Evolutionary conservation across 805 yeast genomes (phyloP).

Genomic region (Saccharomycopsis synnaedendra): DNA sequence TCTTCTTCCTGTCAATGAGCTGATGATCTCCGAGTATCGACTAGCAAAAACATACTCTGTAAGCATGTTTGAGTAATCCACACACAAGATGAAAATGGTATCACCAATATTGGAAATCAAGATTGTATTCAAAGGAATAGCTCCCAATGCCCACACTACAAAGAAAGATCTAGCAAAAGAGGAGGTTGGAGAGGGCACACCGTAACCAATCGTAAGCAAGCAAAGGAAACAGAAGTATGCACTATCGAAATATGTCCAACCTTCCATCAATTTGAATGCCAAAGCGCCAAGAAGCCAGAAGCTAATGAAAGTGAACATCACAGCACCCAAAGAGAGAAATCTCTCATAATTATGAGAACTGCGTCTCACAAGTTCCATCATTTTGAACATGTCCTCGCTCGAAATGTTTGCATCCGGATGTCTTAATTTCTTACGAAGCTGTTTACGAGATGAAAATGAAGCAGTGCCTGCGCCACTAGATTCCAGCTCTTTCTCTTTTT

Average conservation of each 20-base stretch:
- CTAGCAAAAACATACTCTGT: slow-evolving; percentile 8
- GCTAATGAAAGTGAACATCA: slow-evolving; percentile 33
- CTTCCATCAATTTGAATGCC: slow-evolving; percentile 47
- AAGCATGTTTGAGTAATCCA: slow-evolving; percentile 16
- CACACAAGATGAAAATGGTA: slow-evolving; percentile 27
- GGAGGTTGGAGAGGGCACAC: slow-evolving; percentile 54
- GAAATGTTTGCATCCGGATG: slow-evolving; percentile 20
- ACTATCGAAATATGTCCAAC: slow-evolving; percentile 61
- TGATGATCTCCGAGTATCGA: background rate
- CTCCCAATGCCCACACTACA: slow-evolving; percentile 68
- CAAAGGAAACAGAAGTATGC: slow-evolving; percentile 72
- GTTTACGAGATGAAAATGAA: background rate
- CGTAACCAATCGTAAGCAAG: slow-evolving; percentile 77
- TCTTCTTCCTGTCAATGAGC: background rate
- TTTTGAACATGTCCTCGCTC: slow-evolving; percentile 38
- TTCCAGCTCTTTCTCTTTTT: background rate
- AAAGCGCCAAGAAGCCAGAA: slow-evolving; percentile 72
- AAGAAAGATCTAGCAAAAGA: slow-evolving; percentile 65
- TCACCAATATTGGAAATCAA: slow-evolving; percentile 67
- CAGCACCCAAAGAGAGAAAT: slow-evolving; percentile 26
- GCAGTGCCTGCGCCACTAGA: background rate
- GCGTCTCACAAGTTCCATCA: slow-evolving; percentile 42
- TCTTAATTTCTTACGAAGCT: background rate
- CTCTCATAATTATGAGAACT: slow-evolving; percentile 30
- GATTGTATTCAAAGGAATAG: slow-evolving; percentile 82